phyloP scores from a whole-genome alignment of 208 protist genomes.

The Angomonas deanei region DNA sequence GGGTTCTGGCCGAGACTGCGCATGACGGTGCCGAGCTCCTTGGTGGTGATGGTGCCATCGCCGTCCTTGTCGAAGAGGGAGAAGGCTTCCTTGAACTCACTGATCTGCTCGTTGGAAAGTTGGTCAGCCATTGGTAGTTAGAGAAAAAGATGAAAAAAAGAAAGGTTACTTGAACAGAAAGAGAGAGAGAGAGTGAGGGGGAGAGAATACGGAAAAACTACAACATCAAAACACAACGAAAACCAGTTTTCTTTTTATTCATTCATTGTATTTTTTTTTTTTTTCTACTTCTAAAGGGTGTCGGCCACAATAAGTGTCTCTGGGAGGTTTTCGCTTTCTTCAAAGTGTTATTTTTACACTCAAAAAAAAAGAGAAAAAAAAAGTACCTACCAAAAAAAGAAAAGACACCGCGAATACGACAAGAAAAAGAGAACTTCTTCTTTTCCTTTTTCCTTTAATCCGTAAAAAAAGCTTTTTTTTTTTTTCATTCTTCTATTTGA shows the following conservation, averaged over 20 bases:
- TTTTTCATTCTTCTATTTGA: no score
- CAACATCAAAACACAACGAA: conserved; percentile 9
- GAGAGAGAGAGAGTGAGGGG: conserved; percentile 2
- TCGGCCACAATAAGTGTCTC: no score
- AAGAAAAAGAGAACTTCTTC: no score
- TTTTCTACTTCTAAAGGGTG: no score
- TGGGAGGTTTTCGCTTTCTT: no score
- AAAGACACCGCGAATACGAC: no score
- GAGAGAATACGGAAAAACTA: conserved; percentile 4
- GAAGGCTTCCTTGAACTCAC: conserved; percentile 99
- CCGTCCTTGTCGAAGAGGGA: conserved; percentile 97
- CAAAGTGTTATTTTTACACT: no score
- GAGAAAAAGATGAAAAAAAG: not conserved
- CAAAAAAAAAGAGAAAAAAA: no score
- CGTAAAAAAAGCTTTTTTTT: no score
- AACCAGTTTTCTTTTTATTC: conserved; percentile 1
- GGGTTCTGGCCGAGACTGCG: conserved; percentile 98
- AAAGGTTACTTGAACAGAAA: not conserved
- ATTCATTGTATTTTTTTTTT: no score
- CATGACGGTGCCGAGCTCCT: conserved; percentile 99
- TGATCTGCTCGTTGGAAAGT: conserved; percentile 98
- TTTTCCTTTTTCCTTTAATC: no score
- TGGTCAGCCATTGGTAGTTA: conserved; percentile 57
- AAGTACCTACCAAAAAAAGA: no score
- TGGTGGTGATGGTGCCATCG: conserved; percentile 97